Base-by-base conservation (phyloP, 1,139 yeast genomes). In the Schwanniomyces etchellsii region DNA sequence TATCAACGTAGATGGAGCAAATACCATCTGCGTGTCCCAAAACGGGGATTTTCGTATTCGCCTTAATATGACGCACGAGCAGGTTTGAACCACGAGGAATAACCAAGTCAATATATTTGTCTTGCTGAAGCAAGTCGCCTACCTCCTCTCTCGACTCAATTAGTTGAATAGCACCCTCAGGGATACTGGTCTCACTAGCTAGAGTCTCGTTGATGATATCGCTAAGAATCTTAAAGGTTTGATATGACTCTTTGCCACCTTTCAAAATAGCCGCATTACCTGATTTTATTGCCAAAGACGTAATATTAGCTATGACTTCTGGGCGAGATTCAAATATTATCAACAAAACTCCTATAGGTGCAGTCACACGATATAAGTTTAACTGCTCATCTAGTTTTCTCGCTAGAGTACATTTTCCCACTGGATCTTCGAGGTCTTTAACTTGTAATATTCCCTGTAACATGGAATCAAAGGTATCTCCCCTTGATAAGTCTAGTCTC, bases 1-100 rank as follows among this genome's bases (percentile, higher is more conserved):
- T 69, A 52, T 89, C 95, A 17, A 89, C 68, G 50, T 78, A 93
- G 13, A 89, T 75, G 3, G 96, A 79, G 57, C 98, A 91, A 36
- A 91, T 82, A 30, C 99, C 99, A 56, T 91, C 98, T 6, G 99
- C 98, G 55, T 93, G 99, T 32, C 99, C 99, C 55, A 93, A 63
- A 5, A 93, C 98, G 3, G 98, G 96, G 43, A 93, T 93, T 53
- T 88, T 86, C 18, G 98, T 91, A 50, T 77, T 76, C 25, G 75
- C 70, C 57, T 93, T 91, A 55, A 93, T 88, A 54, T 70, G 75
- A 44, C 84, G 74, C 15, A 93, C 99, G 39, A 93, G 71, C 38
- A 77, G 93, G 48, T 91, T 91, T 21, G 96, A 84, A 5, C 99
- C 99, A 50, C 99, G 74, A 37, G 99, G 99, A 46, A 93, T 86